Conservation (phyloP, 2,329 filamentous ascomycete species). For the Colletotrichum liriopes region DNA sequence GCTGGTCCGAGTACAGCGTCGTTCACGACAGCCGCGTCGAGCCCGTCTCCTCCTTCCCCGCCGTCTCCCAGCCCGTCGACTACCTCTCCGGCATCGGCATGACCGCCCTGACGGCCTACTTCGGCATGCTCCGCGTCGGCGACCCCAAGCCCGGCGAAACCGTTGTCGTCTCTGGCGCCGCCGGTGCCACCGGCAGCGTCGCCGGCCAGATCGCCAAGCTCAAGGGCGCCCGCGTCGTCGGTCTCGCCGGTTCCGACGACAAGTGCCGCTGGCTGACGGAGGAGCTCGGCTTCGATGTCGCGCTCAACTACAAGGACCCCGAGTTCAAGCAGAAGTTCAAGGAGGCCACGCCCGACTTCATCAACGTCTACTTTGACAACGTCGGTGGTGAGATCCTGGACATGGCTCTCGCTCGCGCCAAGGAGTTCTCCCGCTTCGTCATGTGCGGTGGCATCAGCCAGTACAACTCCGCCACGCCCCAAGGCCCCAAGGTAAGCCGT, state of each 20-base stretch:
- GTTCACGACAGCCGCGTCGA: slow-evolving; percentile 67
- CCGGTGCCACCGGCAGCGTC: slow-evolving; percentile 83
- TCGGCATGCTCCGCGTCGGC: slow-evolving; percentile 79
- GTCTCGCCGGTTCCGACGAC: slow-evolving; percentile 76
- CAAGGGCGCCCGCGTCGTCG: slow-evolving; percentile 74
- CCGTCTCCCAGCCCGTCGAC: slow-evolving; percentile 66
- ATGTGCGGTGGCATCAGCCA: slow-evolving; percentile 81
- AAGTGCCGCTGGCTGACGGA: slow-evolving; percentile 78
- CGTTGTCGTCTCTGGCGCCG: slow-evolving; percentile 84
- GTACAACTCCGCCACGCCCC: slow-evolving; percentile 73
- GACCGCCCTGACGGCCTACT: slow-evolving; percentile 83
- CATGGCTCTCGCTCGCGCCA: slow-evolving; percentile 75
- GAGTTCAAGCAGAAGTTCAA: slow-evolving; percentile 74
- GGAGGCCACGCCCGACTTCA: slow-evolving; percentile 70
- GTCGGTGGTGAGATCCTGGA: slow-evolving; percentile 81
- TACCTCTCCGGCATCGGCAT: slow-evolving; percentile 74
- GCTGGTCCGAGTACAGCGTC: slow-evolving; percentile 79
- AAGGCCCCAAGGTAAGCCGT: slow-evolving; percentile 66
- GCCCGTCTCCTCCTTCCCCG: slow-evolving; percentile 57
- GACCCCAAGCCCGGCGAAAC: slow-evolving; percentile 79
- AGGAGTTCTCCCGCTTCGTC: slow-evolving; percentile 74
- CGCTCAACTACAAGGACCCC: slow-evolving; percentile 78
- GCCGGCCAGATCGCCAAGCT: slow-evolving; percentile 85
- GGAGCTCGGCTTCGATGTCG: slow-evolving; percentile 77
- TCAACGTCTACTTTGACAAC: slow-evolving; percentile 83